Evolutionary conservation across 1,284 basidiomycete genomes (phyloP).

Genomic region (Singerocomus inundabilis): DNA sequence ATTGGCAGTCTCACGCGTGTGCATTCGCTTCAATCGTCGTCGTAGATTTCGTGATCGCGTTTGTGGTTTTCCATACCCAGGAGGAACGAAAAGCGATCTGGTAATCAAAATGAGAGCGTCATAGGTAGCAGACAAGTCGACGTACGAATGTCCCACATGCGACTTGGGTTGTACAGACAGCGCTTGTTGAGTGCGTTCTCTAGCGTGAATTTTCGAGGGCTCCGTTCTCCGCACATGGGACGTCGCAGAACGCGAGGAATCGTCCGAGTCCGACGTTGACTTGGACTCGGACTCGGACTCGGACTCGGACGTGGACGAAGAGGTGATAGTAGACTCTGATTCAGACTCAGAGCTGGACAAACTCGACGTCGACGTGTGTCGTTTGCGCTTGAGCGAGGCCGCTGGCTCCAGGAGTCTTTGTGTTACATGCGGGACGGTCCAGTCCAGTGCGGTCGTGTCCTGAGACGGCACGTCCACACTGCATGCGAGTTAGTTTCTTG

Average conservation of each 20-base stretch:
- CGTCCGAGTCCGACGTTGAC: conserved; percentile 23
- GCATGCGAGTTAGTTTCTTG: conserved; percentile 1
- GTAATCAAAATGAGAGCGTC: neutral
- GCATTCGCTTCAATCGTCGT: conserved; percentile 49
- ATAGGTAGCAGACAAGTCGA: neutral
- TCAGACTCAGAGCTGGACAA: conserved; percentile 17
- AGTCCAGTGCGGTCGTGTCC: neutral
- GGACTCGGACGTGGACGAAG: neutral
- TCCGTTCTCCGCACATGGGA: conserved; percentile 1
- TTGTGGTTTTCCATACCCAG: conserved; percentile 62
- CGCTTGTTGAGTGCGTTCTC: neutral
- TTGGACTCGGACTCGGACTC: conserved; percentile 23
- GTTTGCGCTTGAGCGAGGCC: conserved; percentile 29
- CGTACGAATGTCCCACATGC: conserved; percentile 9
- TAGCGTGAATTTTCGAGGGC: neutral
- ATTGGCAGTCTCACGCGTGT: conserved; percentile 28
- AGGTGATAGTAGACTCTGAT: neutral
- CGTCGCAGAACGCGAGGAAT: neutral
- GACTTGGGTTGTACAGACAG: neutral
- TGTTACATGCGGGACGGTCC: neutral
- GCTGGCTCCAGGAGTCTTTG: neutral
- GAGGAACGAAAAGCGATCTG: conserved; percentile 43
- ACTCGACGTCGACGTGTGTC: conserved; percentile 10
- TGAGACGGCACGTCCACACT: conserved; percentile 10
- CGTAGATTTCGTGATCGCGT: conserved; percentile 68